Evolutionary conservation across 2,329 filamentous ascomycete genomes (phyloP).

Genomic region (Talaromyces sp.): DNA sequence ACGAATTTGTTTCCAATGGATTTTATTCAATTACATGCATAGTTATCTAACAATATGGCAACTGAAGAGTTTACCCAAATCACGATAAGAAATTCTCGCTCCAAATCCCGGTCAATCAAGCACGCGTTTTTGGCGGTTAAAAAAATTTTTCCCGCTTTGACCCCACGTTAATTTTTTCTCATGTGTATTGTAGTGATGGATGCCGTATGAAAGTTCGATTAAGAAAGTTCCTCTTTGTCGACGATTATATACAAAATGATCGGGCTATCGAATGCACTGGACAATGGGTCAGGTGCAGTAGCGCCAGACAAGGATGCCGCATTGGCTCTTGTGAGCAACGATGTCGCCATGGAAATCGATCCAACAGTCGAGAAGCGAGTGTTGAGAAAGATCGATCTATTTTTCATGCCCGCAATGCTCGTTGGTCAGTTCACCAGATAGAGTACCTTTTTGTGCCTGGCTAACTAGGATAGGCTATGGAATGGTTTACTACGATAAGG

Average conservation of each 20-base stretch:
- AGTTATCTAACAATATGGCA: too few relatives aligned
- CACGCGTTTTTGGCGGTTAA: not conserved
- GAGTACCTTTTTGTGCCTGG: not conserved
- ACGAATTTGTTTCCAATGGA: too few relatives aligned
- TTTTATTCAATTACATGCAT: not conserved
- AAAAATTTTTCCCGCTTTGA: not conserved
- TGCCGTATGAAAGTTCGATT: not conserved
- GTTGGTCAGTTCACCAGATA: slow-evolving; percentile 33
- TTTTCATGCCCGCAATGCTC: slow-evolving; percentile 64
- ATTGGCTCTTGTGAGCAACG: not conserved
- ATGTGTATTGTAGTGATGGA: not conserved
- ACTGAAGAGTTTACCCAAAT: not conserved
- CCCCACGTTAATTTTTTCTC: not conserved
- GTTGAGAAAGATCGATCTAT: slow-evolving; percentile 61
- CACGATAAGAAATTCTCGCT: not conserved
- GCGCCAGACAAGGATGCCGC: not conserved
- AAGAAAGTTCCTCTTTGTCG: not conserved
- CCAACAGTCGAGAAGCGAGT: slow-evolving; percentile 51
- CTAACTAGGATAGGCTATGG: slow-evolving; percentile 44
- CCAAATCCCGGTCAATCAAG: not conserved
- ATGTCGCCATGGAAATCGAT: slow-evolving; percentile 38
- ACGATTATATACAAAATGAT: not conserved
- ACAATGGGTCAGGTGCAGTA: not conserved
- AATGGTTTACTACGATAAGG: slow-evolving; percentile 66
- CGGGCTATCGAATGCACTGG: not conserved